Base-by-base conservation (phyloP, 495 filamentous ascomycete species). In the Neurospora sublineolata region DNA sequence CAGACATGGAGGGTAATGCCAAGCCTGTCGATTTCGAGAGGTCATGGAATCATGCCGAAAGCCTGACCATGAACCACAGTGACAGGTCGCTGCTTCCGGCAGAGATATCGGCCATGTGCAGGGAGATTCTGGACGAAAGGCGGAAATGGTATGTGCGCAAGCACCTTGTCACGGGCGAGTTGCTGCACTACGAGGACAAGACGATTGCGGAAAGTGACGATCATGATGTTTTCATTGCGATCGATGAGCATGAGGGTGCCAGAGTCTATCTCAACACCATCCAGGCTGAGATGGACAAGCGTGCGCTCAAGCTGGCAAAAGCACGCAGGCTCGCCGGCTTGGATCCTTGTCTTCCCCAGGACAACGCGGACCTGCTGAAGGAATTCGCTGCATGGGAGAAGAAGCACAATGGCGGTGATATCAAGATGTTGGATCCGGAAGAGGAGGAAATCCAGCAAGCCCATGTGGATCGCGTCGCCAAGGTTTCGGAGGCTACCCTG, bases 1-100 rank as follows among this genome's bases (percentile, higher is more conserved):
- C 97, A 52, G 93, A 97, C 78, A 98, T 99, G 95, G 95, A 99
- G 80, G 95, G 93, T 67, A 91, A 90, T 70, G 95, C 94, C 37
- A 91, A 91, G 76, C 95, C 95, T 18, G 95, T 99, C 52, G 86
- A 97, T 76, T 97, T 98, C 76, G 91, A 94, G 41, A 88, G 96
- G 52, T 96, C 95, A 0, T 98, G 93, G 84, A 92, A 87, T 39
- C 94, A 98, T 79, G 89, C 91, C 11, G 89, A 96, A 76, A 88
- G 85, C 58, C 85, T 90, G 10, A 97, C 92, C 0, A 94, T 92
- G 84, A 85, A 88, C 75, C 92, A 97, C 72, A 80, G 86, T 4
- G 93, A 94, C 38, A 82, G 75, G 7, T 88, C 90, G 37, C 79
- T 99, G 69, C 78, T 89, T 10, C 92, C 93, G 3, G 84, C 82